Evolutionary conservation across 306 rosid genomes (phyloP).

Genomic region (Gynostemma pentaphyllum): DNA sequence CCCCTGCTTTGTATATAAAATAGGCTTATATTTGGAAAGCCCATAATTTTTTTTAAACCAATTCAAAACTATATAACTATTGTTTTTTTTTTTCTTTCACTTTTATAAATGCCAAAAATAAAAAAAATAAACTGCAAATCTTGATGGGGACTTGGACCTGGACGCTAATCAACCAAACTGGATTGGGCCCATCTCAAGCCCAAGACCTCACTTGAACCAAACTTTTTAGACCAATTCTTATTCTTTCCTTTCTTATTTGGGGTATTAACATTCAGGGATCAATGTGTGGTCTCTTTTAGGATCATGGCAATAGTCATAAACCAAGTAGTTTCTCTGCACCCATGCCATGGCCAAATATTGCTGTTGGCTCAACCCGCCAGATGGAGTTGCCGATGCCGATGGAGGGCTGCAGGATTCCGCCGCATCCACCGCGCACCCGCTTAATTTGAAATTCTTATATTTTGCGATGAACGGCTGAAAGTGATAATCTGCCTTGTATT

Average conservation of each 20-base stretch:
- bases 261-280: constrained; percentile 62
- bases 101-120: constrained; percentile 11
- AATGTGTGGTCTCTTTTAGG: constrained; percentile 59
- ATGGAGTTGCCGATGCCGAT: constrained; percentile 23
- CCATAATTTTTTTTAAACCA: too few species aligned
- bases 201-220: constrained; percentile 17
- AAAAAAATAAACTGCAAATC: constrained; percentile 12
- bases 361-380: constrained; percentile 30
- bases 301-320: constrained; percentile 69
- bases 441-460: constrained; percentile 53
- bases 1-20: too few species aligned
- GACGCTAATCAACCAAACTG: constrained; percentile 26
- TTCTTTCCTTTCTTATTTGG: background rate
- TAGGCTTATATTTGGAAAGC: too few species aligned
- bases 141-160: constrained; percentile 34
- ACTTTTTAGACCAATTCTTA: background rate
- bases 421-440: constrained; percentile 29
- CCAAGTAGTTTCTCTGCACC: constrained; percentile 60
- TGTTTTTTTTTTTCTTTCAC: background rate
- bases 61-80: too few species aligned
- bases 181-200: constrained; percentile 48
- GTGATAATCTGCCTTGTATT: constrained; percentile 69
- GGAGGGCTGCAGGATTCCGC: constrained; percentile 38
- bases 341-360: constrained; percentile 53
- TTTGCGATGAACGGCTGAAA: constrained; percentile 73